Conservation (phyloP, 225 moss, liverwort and hornwort genomes). For the Thuidium tamariscinum region DNA sequence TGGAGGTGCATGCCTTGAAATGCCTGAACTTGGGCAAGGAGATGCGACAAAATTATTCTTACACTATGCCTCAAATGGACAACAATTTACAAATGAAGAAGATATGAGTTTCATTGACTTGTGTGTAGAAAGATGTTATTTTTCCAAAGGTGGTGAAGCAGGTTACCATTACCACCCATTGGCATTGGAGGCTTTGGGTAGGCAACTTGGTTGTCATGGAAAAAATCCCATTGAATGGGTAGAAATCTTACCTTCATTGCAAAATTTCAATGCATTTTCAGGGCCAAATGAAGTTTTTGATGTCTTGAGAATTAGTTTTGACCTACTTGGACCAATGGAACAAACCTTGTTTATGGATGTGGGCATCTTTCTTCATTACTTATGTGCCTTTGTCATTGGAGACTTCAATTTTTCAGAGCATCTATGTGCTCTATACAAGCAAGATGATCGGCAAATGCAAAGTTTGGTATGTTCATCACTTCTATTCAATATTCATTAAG, state of each 20-base stretch:
- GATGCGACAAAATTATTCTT: not conserved
- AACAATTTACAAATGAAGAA: not conserved
- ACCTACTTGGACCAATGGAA: not conserved
- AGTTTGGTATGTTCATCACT: not conserved
- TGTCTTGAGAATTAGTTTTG: not conserved
- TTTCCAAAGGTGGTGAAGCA: not conserved
- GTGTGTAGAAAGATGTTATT: not conserved
- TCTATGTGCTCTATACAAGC: not conserved
- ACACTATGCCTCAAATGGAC: not conserved
- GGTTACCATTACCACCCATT: not conserved
- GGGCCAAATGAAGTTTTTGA: not conserved
- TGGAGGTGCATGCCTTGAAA: not conserved
- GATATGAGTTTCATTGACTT: not conserved
- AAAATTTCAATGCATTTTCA: too few relatives aligned
- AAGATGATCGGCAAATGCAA: not conserved
- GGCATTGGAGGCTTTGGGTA: not conserved
- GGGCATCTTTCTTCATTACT: not conserved
- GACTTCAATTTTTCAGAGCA: too few relatives aligned
- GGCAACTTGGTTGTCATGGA: not conserved
- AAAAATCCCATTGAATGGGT: not conserved
- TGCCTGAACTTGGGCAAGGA: not conserved
- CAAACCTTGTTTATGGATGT: not conserved
- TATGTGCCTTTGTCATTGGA: too few relatives aligned
- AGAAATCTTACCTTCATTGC: fast-evolving
- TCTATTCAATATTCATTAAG: fast-evolving